These are phyloP conservation scores for Zancudomyces culisetae DNA, from an alignment of 371 early-diverging fungal species.

Conservation along the genomic window DNA sequence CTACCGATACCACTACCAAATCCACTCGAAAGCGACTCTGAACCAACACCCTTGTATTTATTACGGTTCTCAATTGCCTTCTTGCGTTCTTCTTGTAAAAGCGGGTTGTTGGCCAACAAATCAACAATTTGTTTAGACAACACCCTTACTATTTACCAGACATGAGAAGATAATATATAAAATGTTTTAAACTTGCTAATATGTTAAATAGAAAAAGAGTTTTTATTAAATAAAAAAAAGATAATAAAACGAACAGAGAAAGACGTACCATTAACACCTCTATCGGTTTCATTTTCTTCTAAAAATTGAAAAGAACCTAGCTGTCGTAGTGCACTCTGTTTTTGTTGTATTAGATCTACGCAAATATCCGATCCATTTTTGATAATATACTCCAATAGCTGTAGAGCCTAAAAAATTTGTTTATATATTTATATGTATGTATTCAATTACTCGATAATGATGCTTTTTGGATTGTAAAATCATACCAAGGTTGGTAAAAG, in stretches of 20 bases:
- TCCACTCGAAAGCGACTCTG: conserved; percentile 24
- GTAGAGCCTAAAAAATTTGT: conserved; percentile 35
- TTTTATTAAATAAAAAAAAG: neutral
- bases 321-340: conserved; percentile 65
- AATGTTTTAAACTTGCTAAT: neutral
- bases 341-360: conserved; percentile 64
- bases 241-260: conserved; percentile 4
- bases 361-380: conserved; percentile 90
- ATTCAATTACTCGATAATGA: too few species aligned
- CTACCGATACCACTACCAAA: conserved; percentile 29
- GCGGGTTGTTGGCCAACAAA: conserved; percentile 49
- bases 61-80: conserved; percentile 69
- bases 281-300: conserved; percentile 88
- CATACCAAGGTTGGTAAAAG: too few species aligned
- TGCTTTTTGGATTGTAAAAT: too few species aligned
- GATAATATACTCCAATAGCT: conserved; percentile 77
- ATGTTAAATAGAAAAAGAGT: neutral
- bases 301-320: conserved; percentile 61
- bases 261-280: conserved; percentile 72
- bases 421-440: too few species aligned
- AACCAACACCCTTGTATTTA: conserved; percentile 66
- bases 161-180: conserved; percentile 17
- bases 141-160: conserved; percentile 34
- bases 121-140: conserved; percentile 79
- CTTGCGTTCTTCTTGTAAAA: conserved; percentile 61